Evolutionary conservation across 495 filamentous ascomycete species (phyloP).

Genomic region (Xylaria sp.): DNA sequence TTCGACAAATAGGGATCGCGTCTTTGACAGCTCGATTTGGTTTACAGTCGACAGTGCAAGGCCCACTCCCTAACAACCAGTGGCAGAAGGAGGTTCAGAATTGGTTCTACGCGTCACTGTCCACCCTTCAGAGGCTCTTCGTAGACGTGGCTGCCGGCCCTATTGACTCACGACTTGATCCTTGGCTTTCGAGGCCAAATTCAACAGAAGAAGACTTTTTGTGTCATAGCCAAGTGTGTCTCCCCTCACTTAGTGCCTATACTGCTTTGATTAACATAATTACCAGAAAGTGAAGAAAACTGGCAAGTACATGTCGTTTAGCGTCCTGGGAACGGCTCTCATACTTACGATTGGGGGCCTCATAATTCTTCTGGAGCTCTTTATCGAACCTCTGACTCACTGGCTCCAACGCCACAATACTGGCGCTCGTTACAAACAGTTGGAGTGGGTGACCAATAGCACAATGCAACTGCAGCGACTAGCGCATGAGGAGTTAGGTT

Average conservation of each 20-base stretch:
- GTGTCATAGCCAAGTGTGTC: not conserved
- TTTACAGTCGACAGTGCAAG: not conserved
- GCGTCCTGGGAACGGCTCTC: not conserved
- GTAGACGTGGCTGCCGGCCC: not conserved
- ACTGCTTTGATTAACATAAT: not conserved
- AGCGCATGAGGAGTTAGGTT: conserved; percentile 23
- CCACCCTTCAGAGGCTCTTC: not conserved
- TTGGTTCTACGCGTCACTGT: not conserved
- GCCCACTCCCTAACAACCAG: not conserved
- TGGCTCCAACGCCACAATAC: not conserved
- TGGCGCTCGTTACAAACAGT: conserved; percentile 1
- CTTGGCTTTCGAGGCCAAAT: not conserved
- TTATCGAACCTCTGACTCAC: not conserved
- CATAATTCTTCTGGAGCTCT: not conserved
- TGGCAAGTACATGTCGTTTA: not conserved
- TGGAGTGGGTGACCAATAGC: conserved; percentile 27
- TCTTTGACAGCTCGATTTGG: conserved; percentile 7
- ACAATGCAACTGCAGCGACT: conserved; percentile 30
- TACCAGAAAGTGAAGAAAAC: not conserved
- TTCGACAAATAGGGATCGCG: conserved; percentile 4
- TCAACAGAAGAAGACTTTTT: not conserved
- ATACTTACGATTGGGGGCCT: not conserved
- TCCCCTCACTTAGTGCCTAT: not conserved
- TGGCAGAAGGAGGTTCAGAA: not conserved
- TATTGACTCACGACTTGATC: not conserved